A percentile compares a stretch with the other conserved stretches of the same genome.
Conservation (phyloP, 768 basidiomycete species). For the Podaxis sp. region DNA sequence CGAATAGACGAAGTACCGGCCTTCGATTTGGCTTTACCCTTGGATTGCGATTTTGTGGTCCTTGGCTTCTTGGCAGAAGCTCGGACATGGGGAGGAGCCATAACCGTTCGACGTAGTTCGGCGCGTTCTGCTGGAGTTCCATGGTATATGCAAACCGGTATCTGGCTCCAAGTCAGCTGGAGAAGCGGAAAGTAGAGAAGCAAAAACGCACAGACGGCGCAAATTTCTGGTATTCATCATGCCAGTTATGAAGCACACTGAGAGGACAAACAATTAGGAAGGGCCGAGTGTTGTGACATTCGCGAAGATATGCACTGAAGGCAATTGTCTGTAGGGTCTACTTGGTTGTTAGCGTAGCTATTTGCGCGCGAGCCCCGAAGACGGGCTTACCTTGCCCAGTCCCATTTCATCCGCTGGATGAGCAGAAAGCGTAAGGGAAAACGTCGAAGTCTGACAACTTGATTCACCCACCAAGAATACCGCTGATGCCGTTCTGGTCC, state of each 20-base stretch:
- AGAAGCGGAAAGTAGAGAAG: conserved; percentile 1
- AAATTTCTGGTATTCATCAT: conserved; percentile 80
- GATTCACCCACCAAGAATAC: conserved; percentile 60
- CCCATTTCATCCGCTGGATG: conserved; percentile 90
- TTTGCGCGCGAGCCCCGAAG: not conserved
- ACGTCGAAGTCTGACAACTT: not conserved
- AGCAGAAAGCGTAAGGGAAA: not conserved
- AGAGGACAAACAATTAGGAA: conserved; percentile 92
- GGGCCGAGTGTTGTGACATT: conserved; percentile 63
- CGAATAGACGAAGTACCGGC: conserved; percentile 12
- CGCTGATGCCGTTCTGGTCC: conserved; percentile 81
- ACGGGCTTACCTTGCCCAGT: conserved; percentile 59
- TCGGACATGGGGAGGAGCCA: conserved; percentile 34
- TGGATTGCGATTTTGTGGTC: conserved; percentile 13
- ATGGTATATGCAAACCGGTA: conserved; percentile 89
- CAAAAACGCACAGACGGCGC: conserved; percentile 54
- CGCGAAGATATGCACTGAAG: conserved; percentile 87
- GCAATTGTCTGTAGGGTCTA: conserved; percentile 95
- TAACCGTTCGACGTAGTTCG: conserved; percentile 64
- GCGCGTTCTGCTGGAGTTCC: conserved; percentile 81
- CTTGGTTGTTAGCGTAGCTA: not conserved
- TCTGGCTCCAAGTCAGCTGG: conserved; percentile 39
- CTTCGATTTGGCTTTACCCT: conserved; percentile 19
- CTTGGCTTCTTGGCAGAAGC: conserved; percentile 15
- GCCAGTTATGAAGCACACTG: conserved; percentile 92